These are phyloP conservation scores for Xylaria grammica DNA, from an alignment of 495 filamentous ascomycete genomes.

Conservation along the genomic window DNA sequence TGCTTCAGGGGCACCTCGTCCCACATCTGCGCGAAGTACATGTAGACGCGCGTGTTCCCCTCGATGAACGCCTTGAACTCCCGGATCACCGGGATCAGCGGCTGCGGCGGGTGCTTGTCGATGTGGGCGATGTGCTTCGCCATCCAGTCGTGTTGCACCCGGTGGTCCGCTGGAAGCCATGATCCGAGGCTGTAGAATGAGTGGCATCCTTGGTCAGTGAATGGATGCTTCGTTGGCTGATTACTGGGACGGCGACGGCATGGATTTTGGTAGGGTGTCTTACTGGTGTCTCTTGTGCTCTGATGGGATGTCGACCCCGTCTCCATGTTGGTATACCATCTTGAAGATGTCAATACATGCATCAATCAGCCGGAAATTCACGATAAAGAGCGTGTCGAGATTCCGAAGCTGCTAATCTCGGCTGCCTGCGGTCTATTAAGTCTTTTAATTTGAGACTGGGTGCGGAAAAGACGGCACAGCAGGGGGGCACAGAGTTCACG, in stretches of 20 bases:
- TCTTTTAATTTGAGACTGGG: slow-evolving; percentile 13
- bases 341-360: slow-evolving; percentile 22
- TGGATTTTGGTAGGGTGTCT: neutral
- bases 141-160: slow-evolving; percentile 57
- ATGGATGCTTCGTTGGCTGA: neutral
- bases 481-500: slow-evolving; percentile 17
- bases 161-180: slow-evolving; percentile 61
- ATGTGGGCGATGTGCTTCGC: slow-evolving; percentile 50
- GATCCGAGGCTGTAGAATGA: slow-evolving; percentile 43
- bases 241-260: neutral
- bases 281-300: slow-evolving; percentile 46
- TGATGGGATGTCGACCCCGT: slow-evolving; percentile 50
- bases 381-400: neutral
- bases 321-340: slow-evolving; percentile 53
- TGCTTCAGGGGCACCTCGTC: slow-evolving; percentile 64
- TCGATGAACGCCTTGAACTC: slow-evolving; percentile 58
- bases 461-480: slow-evolving; percentile 3
- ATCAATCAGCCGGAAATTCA: neutral
- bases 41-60: slow-evolving; percentile 49
- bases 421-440: neutral
- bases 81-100: slow-evolving; percentile 51
- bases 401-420: neutral
- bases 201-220: neutral
- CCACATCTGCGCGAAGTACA: slow-evolving; percentile 68
- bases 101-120: slow-evolving; percentile 44